Percentiles rank a stretch among this genome's conserved stretches.
phyloP scores from a whole-genome alignment of 345 rosid species.

The Hibiscus syriacus region DNA sequence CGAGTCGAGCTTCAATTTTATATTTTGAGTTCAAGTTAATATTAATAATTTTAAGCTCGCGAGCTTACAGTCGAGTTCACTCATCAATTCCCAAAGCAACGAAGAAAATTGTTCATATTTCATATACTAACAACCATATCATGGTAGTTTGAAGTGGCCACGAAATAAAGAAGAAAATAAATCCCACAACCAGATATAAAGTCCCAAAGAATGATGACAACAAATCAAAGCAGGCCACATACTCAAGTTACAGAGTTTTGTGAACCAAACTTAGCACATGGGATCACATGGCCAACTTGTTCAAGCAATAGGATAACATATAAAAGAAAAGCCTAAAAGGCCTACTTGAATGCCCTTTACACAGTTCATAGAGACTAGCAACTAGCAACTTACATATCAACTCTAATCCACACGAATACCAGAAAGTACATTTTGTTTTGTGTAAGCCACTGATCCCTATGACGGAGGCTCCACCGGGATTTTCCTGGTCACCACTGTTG shows the following conservation, averaged over 20 bases:
- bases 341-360: constrained; percentile 14
- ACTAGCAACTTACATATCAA: neutral
- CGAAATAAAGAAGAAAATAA: neutral
- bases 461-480: constrained; percentile 20
- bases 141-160: constrained; percentile 7
- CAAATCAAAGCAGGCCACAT: constrained; percentile 13
- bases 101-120: neutral
- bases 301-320: constrained; percentile 11
- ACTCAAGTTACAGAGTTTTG: neutral
- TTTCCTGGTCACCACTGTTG: constrained; percentile 4
- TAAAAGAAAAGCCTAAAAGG: constrained; percentile 12
- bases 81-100: constrained; percentile 2
- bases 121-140: constrained; percentile 11
- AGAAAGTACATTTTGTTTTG: constrained; percentile 8
- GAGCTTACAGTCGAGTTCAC: too few species aligned
- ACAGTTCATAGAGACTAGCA: neutral
- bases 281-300: constrained; percentile 24
- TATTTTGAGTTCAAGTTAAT: too few species aligned
- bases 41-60: too few species aligned
- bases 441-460: constrained; percentile 10
- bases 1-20: too few species aligned
- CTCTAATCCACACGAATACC: constrained; percentile 16
- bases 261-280: constrained; percentile 8
- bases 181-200: constrained; percentile 8
- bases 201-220: constrained; percentile 10